Evolutionary conservation across 805 yeast genomes (phyloP).

Genomic region (Schwanniomyces occidentalis): DNA sequence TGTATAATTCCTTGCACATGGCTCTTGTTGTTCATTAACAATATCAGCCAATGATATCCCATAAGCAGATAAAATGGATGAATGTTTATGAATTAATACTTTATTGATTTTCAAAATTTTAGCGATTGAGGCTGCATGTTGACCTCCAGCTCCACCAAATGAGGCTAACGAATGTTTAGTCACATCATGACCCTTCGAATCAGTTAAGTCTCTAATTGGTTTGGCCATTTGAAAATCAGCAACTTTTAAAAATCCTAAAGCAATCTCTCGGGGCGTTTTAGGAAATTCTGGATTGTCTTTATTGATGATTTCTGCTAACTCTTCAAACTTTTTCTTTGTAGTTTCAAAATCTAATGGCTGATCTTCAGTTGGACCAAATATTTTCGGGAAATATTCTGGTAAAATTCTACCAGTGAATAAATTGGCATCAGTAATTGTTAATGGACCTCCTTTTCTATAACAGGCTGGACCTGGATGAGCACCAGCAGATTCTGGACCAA

Average conservation of each 20-base stretch:
- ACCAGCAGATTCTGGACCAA: slow-evolving; percentile 84
- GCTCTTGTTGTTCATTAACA: slow-evolving; percentile 77
- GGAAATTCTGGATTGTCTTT: slow-evolving; percentile 40
- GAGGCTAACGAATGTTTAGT: slow-evolving; percentile 71
- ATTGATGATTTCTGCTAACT: slow-evolving; percentile 59
- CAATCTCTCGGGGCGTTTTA: slow-evolving; percentile 66
- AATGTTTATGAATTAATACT: slow-evolving; percentile 75
- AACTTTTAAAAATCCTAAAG: slow-evolving; percentile 76
- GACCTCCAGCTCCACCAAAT: slow-evolving; percentile 95
- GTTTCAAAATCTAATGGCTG: slow-evolving; percentile 63
- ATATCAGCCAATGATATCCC: slow-evolving; percentile 89
- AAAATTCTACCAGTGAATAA: slow-evolving; percentile 67
- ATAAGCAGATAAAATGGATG: slow-evolving; percentile 82
- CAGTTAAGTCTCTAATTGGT: slow-evolving; percentile 82
- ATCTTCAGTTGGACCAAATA: slow-evolving; percentile 79
- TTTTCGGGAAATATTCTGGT: slow-evolving; percentile 75
- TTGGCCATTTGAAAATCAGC: slow-evolving; percentile 92
- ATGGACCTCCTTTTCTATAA: slow-evolving; percentile 74
- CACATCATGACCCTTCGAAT: slow-evolving; percentile 74
- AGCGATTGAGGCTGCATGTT: slow-evolving; percentile 80
- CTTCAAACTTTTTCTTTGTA: slow-evolving; percentile 50
- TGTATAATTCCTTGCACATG: slow-evolving; percentile 50
- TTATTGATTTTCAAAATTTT: slow-evolving; percentile 64
- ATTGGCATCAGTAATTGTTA: slow-evolving; percentile 85
- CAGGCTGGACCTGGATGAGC: slow-evolving; percentile 92